Evolutionary conservation across 306 rosid species (phyloP), one percentile per base, ranked within the genome.

Genomic region (Cicer cuneatum): DNA sequence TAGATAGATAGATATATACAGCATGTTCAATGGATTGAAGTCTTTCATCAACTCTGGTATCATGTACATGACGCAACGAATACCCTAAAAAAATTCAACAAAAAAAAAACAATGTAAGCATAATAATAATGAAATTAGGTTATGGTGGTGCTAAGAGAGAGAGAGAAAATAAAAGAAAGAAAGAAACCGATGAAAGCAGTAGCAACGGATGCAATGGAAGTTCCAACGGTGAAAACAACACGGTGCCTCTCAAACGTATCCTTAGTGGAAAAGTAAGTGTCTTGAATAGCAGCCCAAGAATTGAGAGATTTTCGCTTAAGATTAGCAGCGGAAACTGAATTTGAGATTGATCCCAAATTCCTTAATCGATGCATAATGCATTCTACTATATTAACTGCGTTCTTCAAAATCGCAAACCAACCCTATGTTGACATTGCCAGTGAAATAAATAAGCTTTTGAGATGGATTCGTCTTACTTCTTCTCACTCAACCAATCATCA

Each of bases 171-270:
- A 11, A 45, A 7, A 35, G 1, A 42, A 16, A 8, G n/a, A 47
- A 66, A 87, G 85, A 69, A 52, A 94, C 99, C 99, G 56, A 85
- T 7, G 83, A 88, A 85, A 42, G 99, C 97, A 8, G 97, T 94
- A 24, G 92, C 92, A 45, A 94, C 90, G 62, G 99, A 94, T 10
- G 96, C 96, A 10, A 94, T 8, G 53, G 97, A 92, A 76, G 99
- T 94, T 29, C 97, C 99, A 10, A 90, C 74, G 0, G 99, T 89
- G 68, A 92, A 92, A n/a, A 92, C 90, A 54, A 92, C 92, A 65
- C 85, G 87, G 57, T 94, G 97, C 79, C 85, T 82, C 72, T 94
- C 99, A 71, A 94, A 92, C 40, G 84, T 81, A 80, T 92, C 96
- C 93, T 94, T 94, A 13, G 99, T 89, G 38, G 92, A 85, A 42